Evolutionary conservation across 73 alveolate species (phyloP).

Genomic region (Paramecium bursaria): DNA sequence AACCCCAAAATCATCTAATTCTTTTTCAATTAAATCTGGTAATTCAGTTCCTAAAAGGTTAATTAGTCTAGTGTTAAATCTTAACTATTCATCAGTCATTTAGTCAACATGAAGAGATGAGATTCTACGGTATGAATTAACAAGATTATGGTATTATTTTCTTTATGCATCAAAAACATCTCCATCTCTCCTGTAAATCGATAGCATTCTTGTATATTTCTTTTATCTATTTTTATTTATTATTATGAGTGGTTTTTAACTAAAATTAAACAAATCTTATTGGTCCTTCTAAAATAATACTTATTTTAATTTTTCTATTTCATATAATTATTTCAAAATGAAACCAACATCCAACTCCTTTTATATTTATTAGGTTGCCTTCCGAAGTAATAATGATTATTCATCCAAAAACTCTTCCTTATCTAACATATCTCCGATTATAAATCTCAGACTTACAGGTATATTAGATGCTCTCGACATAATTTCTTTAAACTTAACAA

Average conservation of each 20-base stretch:
- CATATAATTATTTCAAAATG: conserved; percentile 13
- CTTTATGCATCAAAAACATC: not conserved
- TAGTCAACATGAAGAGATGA: not conserved
- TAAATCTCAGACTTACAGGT: too few relatives aligned
- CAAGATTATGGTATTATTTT: not conserved
- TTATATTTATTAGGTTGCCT: conserved; percentile 15
- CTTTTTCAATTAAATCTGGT: conserved; percentile 17
- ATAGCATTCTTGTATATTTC: not conserved
- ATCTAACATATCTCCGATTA: too few relatives aligned
- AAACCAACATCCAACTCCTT: conserved; percentile 30
- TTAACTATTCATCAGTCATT: conserved; percentile 8
- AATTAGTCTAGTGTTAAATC: conserved; percentile 20
- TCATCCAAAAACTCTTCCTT: not conserved
- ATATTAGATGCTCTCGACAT: too few relatives aligned
- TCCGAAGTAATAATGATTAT: not conserved
- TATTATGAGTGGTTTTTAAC: conserved; percentile 41
- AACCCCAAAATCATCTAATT: too few relatives aligned
- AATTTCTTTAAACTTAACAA: too few relatives aligned
- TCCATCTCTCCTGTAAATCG: not conserved
- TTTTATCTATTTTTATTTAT: not conserved
- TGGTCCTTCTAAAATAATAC: conserved; percentile 7
- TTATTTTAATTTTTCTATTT: conserved; percentile 11
- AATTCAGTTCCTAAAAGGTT: conserved; percentile 11
- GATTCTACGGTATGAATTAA: not conserved
- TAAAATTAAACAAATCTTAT: conserved; percentile 20